phyloP scores from a whole-genome alignment of 805 yeast species.

The Vanderwaltozyma tropicalis region DNA sequence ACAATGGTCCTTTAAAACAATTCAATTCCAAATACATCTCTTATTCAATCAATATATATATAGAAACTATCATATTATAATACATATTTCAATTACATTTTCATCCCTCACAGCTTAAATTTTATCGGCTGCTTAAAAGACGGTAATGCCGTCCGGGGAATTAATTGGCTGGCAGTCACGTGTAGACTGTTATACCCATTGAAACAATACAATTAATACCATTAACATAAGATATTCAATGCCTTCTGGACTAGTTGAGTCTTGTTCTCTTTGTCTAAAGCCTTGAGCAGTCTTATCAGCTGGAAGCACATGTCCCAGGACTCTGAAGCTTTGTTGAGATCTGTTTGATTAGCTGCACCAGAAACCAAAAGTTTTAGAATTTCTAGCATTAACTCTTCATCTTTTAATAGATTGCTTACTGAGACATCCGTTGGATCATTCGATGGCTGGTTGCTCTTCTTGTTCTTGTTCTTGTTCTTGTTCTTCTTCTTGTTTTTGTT shows the following conservation, averaged over 20 bases:
- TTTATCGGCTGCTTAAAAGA: no score
- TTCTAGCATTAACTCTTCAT: conserved; percentile 25
- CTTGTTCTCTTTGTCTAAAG: conserved; percentile 21
- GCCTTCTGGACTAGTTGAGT: conserved; percentile 19
- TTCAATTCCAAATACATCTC: no score
- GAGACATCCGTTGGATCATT: conserved; percentile 2
- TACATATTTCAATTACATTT: no score
- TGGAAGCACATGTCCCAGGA: conserved; percentile 30
- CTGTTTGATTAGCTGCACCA: conserved; percentile 20
- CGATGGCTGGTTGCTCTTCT: background rate
- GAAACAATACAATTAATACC: no score
- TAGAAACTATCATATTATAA: no score
- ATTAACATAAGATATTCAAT: conserved; percentile 10
- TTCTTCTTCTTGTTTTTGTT: background rate
- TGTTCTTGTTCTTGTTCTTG: background rate
- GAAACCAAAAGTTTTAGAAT: conserved; percentile 22
- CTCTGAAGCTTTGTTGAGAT: conserved; percentile 20
- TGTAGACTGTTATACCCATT: no score
- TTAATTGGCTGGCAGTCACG: no score
- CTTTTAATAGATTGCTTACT: conserved; percentile 16
- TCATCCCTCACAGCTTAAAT: no score
- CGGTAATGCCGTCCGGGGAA: no score
- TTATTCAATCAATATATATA: no score
- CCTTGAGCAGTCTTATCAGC: conserved; percentile 20
- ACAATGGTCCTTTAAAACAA: no score